Evolutionary conservation across 2,329 filamentous ascomycete species (phyloP), one percentile per base, ranked within the genome.

Genomic region (Trichoderma breve): DNA sequence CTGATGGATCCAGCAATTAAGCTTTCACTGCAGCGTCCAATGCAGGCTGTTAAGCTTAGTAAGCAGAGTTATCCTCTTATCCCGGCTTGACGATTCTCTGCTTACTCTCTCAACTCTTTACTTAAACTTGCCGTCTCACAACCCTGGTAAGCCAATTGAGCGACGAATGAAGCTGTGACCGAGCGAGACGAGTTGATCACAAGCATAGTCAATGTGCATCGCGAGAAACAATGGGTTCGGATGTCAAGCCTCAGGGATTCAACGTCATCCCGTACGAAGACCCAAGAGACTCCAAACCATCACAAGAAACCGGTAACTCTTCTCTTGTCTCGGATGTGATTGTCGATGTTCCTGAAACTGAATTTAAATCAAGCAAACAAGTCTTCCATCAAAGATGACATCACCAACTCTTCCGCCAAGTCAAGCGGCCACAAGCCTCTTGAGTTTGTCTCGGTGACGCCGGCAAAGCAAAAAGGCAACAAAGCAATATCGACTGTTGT

Each of bases 401-500:
- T 6, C 12, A 1, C 21, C 34, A 28, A 6, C 12, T 18, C 34
- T 24, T 14, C 2, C 11, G 15, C 3, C 12, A 39, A 28, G 14
- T 6, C 14, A 18, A 21, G 34, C 36, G n/a, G 21, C 30, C 30
- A 36, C 15, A 55, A 71, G 3, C 69, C 69, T 0, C 69, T 65
- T 18, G 36, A 71, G 32, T 71, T 71, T 26, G 51, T 71, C 32
- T 24, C 60, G 11, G 61, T 71, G 11, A 36, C 36, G 7, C 26
- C 28, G 12, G 34, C 69, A 36, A 65, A 47, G n/a, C 34, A 39
- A n/a, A 67, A 57, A 15, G 24, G 32, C 24, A 30, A 34, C 51
- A 71, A 66, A n/a, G 24, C 32, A 18, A 36, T 66, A 30, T 71
- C 69, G 24, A 71, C 34, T 1, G 32, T 63, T n/a, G 60, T 71